These are phyloP conservation scores for Pholiota adiposa DNA, from an alignment of 1,284 basidiomycete genomes.

Conservation along the genomic window DNA sequence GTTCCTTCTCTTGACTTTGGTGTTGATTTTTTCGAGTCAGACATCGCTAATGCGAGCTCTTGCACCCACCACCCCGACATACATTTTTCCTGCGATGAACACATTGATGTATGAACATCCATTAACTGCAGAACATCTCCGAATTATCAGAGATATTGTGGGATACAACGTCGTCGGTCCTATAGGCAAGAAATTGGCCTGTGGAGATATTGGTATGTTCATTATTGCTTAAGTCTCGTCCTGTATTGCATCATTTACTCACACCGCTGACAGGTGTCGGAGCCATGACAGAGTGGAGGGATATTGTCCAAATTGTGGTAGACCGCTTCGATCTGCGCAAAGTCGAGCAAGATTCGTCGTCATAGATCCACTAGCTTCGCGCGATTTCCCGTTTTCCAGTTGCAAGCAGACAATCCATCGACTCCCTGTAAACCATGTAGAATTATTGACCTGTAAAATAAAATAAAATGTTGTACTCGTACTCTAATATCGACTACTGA, in stretches of 20 bases:
- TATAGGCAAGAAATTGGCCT: constrained; percentile 86
- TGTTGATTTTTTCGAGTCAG: constrained; percentile 43
- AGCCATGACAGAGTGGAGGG: constrained; percentile 92
- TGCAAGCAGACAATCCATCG: neutral
- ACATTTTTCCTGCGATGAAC: constrained; percentile 98
- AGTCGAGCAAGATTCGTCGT: neutral
- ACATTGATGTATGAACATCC: constrained; percentile 97
- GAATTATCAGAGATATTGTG: constrained; percentile 71
- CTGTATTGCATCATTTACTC: neutral
- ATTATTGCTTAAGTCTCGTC: neutral
- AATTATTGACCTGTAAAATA: too few species aligned
- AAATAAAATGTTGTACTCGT: too few species aligned
- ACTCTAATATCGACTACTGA: too few species aligned
- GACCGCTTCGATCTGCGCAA: constrained; percentile 50
- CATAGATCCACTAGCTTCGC: too few species aligned
- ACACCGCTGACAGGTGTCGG: constrained; percentile 63
- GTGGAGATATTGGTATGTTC: constrained; percentile 85
- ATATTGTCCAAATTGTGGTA: constrained; percentile 75
- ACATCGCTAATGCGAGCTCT: constrained; percentile 91
- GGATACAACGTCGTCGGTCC: constrained; percentile 86
- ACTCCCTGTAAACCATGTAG: too few species aligned
- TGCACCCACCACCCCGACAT: constrained; percentile 80
- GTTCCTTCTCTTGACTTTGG: constrained; percentile 1
- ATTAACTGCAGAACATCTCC: constrained; percentile 83
- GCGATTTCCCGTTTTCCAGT: neutral